phyloP scores from a whole-genome alignment of 495 filamentous ascomycete species.

The Penicillium longicatenatum region DNA sequence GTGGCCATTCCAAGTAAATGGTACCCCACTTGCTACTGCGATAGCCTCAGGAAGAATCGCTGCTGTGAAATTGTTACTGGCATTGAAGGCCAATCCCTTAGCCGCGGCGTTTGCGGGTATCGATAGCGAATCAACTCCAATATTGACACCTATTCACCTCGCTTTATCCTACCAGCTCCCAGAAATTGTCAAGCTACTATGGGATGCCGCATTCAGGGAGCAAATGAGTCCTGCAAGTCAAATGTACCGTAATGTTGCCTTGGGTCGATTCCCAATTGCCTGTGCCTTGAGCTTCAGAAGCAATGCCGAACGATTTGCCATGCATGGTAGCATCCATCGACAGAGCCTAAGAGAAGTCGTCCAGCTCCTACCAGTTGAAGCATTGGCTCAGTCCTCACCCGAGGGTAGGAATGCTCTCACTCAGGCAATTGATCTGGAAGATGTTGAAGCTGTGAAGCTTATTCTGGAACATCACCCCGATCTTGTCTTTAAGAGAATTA shows the following conservation, averaged over 20 bases:
- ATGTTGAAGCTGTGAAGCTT: conserved; percentile 17
- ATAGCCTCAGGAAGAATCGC: conserved; percentile 15
- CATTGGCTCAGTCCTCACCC: conserved; percentile 12
- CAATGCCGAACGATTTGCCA: conserved; percentile 22
- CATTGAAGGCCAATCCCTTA: conserved; percentile 1
- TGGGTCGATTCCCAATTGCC: conserved; percentile 13
- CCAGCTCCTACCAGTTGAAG: conserved; percentile 4
- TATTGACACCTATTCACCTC: conserved; percentile 30
- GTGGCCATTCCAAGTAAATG: conserved; percentile 27
- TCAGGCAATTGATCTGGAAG: conserved; percentile 30
- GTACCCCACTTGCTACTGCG: conserved; percentile 29
- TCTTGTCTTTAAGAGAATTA: conserved; percentile 11
- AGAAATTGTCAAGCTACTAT: conserved; percentile 21
- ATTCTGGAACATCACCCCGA: conserved; percentile 13
- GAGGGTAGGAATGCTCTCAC: conserved; percentile 25
- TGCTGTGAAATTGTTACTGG: conserved; percentile 21
- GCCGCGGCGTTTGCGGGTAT: not conserved
- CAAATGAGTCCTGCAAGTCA: not conserved
- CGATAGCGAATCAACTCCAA: conserved; percentile 5
- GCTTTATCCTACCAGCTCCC: conserved; percentile 28
- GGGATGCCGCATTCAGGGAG: conserved; percentile 12
- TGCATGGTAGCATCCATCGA: conserved; percentile 17
- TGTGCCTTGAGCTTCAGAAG: conserved; percentile 24
- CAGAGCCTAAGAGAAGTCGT: conserved; percentile 9
- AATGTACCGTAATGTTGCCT: not conserved